Base-by-base conservation (phyloP, 495 filamentous ascomycete species). In the Talaromyces thailandensis region DNA sequence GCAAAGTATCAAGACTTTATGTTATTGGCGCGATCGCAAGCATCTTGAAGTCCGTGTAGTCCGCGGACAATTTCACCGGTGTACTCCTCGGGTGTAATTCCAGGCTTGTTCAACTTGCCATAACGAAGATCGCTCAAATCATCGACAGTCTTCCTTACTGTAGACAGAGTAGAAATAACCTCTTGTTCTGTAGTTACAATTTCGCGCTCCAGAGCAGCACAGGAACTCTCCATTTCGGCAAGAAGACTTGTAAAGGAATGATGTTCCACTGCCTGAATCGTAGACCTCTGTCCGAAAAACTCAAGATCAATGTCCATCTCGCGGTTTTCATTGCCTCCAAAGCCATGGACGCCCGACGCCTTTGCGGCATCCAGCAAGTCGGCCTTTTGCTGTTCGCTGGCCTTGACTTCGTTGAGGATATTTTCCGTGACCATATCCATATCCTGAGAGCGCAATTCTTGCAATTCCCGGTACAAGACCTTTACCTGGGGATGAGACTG, bases 121-220 rank as follows among this genome's bases (percentile, higher is more conserved):
- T 93, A 94, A 51, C 89, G 86, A 28, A 95, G 80, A 69, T 94
- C 91, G 68, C 90, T 93, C 75, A 96, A 71, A 52, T 84, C 83
- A 28, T 86, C 86, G 32, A 92, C 82, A 1, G 81, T 86, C 32
- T 79, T 75, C 62, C 80, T 79, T 51, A 92, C 80, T 37, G 86
- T 80, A 9, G 80, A 76, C 29, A 92, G 70, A 12, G 92, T 74
- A 3, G 65, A 63, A 0, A 82, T 76, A 35, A 88, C 84, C 63
- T 93, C 86, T 58, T 80, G 69, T 64, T 91, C 87, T 28, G 91
- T 72, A 26, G 69, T 75, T 57, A 75, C 71, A 63, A 91, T 82
- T 62, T 93, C 87, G 21, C 71, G 78, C 69, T 93, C 87, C 28
- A 94, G 74, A 66, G 83, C 81, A 21, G 71, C 68, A 57, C 83